A percentile compares a stretch with the other conserved stretches of the same genome.
Evolutionary conservation across 1,284 basidiomycete genomes (phyloP).

Genomic region (Sanghuangporus sanghuang): DNA sequence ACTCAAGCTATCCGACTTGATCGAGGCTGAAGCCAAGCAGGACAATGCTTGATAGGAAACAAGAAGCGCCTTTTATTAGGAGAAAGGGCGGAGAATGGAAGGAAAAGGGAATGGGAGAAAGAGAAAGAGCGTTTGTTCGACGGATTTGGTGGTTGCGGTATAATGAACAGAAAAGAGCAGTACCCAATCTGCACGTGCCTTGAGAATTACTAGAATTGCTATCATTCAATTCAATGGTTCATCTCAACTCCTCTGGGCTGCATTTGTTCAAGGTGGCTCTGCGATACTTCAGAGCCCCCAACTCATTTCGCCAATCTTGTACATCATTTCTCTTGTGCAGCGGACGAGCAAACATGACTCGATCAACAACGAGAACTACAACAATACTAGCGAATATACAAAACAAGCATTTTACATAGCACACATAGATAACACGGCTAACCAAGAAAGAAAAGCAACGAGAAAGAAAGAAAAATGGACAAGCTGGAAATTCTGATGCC

Average conservation of each 20-base stretch:
- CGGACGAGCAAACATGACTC: no score
- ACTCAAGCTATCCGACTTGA: background rate
- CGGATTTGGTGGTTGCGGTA: background rate
- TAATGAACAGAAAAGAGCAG: background rate
- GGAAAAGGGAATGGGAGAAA: background rate
- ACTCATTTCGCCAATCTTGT: no score
- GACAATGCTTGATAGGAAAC: background rate
- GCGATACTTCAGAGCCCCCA: no score
- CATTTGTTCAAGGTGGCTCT: no score
- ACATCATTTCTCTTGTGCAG: no score
- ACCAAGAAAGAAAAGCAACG: background rate
- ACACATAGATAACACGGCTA: background rate
- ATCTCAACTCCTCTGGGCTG: background rate
- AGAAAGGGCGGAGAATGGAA: background rate
- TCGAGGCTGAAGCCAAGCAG: background rate
- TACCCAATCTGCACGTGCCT: background rate
- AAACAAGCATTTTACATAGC: background rate
- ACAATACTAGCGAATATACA: background rate
- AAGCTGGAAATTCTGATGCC: background rate
- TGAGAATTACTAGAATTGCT: background rate
- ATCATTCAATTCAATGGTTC: background rate
- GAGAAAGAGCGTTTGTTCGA: background rate
- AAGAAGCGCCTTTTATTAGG: conserved; percentile 8
- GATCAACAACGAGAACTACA: no score
- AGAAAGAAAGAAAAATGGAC: background rate